Evolutionary conservation across 1,284 basidiomycete genomes (phyloP), one percentile per base, ranked within the genome.

Genomic region (Grifola frondosa): DNA sequence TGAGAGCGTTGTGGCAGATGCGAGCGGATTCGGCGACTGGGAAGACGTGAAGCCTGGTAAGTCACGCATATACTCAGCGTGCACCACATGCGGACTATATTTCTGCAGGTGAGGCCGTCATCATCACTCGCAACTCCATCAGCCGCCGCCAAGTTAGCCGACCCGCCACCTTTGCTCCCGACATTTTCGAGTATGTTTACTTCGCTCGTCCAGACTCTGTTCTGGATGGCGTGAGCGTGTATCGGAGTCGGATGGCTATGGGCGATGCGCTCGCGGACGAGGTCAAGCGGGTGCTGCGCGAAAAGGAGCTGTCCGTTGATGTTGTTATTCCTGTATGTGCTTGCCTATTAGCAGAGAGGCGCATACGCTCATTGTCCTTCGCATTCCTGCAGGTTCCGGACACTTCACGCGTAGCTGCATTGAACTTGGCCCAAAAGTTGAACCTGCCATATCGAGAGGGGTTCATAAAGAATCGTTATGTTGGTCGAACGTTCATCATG

Each of bases 111-210:
- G 92, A 99, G 69, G 95, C 96, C 13, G 74, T 99, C 47, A 98
- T 99, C 65, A 93, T 97, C 62, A 98, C 95, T 11, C 82, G 91
- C 36, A 76, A 72, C 40, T 75, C 77, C 35, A 76, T 95, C 40
- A 79, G 81, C 7, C 78, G 89, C 37, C 81, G 91, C 19, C 80
- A 88, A 59, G 84, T 92, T 31, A 78, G 77, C 9, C 70, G 77
- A 20, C 75, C 84, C 3, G 78, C 81, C 11, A 79, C 77, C 1
- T 96, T 96, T 63, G 88, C 94, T 1, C 97, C 97, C n/a, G 97
- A 99, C 70, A 97, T 99, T 58, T 99, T 99, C 63, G 97, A 99
- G 77, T 97, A 85, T 60, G 96, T 99, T 52, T 99, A 99, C 74
- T 95, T 99, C 67, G 94, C 97, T 7, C 87, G 97, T 49, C 97